Evolutionary conservation across 1,284 basidiomycete species (phyloP), one percentile per base, ranked within the genome.

Genomic region (Chiua sp.): DNA sequence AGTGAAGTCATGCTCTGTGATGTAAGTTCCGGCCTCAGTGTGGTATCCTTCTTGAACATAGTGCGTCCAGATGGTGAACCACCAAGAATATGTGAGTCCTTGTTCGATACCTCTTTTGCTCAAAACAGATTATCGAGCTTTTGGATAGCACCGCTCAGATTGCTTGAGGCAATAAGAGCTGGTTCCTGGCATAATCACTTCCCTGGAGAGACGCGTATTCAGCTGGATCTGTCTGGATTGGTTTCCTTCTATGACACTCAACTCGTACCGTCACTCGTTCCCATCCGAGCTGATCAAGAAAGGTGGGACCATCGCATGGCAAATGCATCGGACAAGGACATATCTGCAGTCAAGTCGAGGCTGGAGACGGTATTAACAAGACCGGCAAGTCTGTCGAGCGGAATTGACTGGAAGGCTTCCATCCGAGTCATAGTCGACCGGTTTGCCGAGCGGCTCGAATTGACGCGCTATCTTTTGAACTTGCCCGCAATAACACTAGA

Each of bases 1-100:
- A 85, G 83, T 56, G 83, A 85, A 67, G 71, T 81, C 32, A 82
- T 85, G 79, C 64, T 82, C 13, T 85, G 83, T 63, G 72, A 83
- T 63, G 77, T 83, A 61, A 73, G 70, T 4, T 63, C 71, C 22
- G 78, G 80, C 4, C 64, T 84, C 30, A 71, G 76, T 39, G 53
- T 80, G 12, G 66, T 77, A 15, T 78, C 79, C 10, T 70, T 71
- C 47, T 54, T 65, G 4, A 74, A 73, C 52, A 53, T 75, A 22
- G 56, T 55, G 4, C 56, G 57, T 22, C 44, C 13, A 10, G 18
- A n/a, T 3, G 10, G 26, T n/a, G 4, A 15, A 3, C 12, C n/a
- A 15, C 18, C 32, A 8, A 35, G 30, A 3, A 7, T 23, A 18
- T 10, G 67, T 65, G 28, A 60, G 69, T 48, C 39, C 51, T 48